These are phyloP conservation scores for Xylariales sp. DNA, from an alignment of 2,329 filamentous ascomycete species.

Conservation along the genomic window DNA sequence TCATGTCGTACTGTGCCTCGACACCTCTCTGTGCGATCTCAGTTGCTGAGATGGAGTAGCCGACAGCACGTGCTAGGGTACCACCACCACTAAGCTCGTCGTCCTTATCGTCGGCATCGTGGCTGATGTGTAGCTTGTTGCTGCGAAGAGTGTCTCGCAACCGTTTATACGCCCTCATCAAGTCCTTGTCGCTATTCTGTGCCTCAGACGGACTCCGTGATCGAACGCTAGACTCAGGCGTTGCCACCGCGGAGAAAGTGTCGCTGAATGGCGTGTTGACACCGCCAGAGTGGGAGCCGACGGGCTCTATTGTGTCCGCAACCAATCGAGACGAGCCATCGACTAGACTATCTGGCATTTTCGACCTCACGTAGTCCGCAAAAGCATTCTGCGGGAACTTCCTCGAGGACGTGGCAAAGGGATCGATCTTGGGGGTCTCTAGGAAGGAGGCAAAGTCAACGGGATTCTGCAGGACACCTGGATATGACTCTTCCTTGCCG, in stretches of 20 bases:
- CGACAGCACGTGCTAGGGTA: slow-evolving; percentile 62
- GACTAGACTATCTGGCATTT: slow-evolving; percentile 34
- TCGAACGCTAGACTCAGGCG: slow-evolving; percentile 29
- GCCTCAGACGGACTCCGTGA: slow-evolving; percentile 29
- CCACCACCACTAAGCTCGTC: slow-evolving; percentile 52
- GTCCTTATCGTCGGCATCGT: slow-evolving; percentile 23
- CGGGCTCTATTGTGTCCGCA: slow-evolving; percentile 40
- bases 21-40: slow-evolving; percentile 91
- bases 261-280: slow-evolving; percentile 39
- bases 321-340: slow-evolving; percentile 31
- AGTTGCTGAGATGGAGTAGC: slow-evolving; percentile 78
- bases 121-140: slow-evolving; percentile 41
- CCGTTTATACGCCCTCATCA: slow-evolving; percentile 57
- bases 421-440: slow-evolving; percentile 45
- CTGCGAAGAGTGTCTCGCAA: slow-evolving; percentile 53
- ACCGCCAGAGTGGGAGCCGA: slow-evolving; percentile 24
- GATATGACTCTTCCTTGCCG: slow-evolving; percentile 78
- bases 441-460: slow-evolving; percentile 66
- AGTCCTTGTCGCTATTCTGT: slow-evolving; percentile 42
- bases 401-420: not conserved
- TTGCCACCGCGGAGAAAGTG: slow-evolving; percentile 33
- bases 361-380: slow-evolving; percentile 31
- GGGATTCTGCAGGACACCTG: slow-evolving; percentile 61
- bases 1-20: slow-evolving; percentile 67
- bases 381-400: slow-evolving; percentile 27